Evolutionary conservation across 306 rosid genomes (phyloP), one percentile per base, ranked within the genome.

Genomic region (Herpetospermum pedunculosum): DNA sequence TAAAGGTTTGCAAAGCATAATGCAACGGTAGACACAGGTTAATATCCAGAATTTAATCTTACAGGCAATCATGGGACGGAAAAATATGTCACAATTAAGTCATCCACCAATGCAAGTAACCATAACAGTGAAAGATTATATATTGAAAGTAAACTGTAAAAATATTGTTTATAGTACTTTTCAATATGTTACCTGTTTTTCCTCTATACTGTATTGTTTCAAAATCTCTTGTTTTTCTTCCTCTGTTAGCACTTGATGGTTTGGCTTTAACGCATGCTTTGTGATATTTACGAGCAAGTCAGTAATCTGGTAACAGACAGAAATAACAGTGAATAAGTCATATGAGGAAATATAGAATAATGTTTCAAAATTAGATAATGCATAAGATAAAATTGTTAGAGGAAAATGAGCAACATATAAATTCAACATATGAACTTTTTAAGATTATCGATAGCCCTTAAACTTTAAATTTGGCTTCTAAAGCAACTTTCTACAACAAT

Each of bases 281-380:
- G 99, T 91, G 62, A 89, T 83, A 78, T 94, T 94, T 57, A 94
- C 91, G 69, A 94, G 92, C 87, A 94, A 87, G 84, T 94, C 97
- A 11, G 99, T 89, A 53, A 94, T 94, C 99, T 94, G 91, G 74
- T 73, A 74, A 41, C 38, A 76, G 37, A 63, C 79, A 74, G 44
- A 26, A 57, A 65, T 77, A 80, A 40, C n/a, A 62, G 73, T 72
- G 53, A 72, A 78, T 7, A 28, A 30, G 60, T 54, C 65, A 35
- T 80, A 75, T 5, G 60, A 18, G 48, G 32, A 58, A 69, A 67
- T 34, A 16, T 34, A 62, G 23, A 62, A 34, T 0, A 62, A 30
- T 55, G 63, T 26, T 1, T 15, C 19, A 14, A 58, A 58, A 29
- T 28, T 1, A 4, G 10, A 58, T 25, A 52, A 52, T 4, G 0